Conservation (phyloP, 2,329 filamentous ascomycete species). For the Paecilomyces variotii region DNA sequence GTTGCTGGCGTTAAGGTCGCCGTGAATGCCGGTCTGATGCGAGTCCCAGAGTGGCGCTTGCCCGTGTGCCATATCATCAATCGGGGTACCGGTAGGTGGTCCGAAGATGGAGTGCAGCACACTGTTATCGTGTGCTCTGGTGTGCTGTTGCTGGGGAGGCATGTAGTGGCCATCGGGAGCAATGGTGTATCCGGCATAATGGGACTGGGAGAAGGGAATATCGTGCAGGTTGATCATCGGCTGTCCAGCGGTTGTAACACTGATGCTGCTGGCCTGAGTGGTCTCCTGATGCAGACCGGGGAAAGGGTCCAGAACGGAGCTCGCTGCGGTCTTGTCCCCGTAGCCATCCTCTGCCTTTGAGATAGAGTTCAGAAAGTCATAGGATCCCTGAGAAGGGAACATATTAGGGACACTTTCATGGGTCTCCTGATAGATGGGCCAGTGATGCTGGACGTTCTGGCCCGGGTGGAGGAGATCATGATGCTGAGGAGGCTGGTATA, state of each 20-base stretch:
- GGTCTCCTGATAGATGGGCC: conserved; percentile 27
- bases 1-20: conserved; percentile 17
- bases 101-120: conserved; percentile 26
- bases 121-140: conserved; percentile 23
- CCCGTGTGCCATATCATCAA: conserved; percentile 27
- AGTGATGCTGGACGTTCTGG: conserved; percentile 23
- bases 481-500: conserved; percentile 24
- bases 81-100: conserved; percentile 17
- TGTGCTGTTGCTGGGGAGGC: conserved; percentile 20
- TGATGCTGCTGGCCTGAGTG: conserved; percentile 22
- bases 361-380: conserved; percentile 28
- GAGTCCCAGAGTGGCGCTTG: conserved; percentile 22
- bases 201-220: conserved; percentile 23
- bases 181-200: conserved; percentile 22
- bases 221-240: conserved; percentile 30
- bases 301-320: conserved; percentile 28
- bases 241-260: conserved; percentile 18
- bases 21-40: conserved; percentile 21
- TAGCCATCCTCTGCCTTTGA: conserved; percentile 26
- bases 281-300: conserved; percentile 22
- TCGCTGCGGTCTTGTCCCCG: conserved; percentile 26
- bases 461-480: conserved; percentile 24
- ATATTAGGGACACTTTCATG: conserved; percentile 28
- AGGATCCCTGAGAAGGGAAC: conserved; percentile 22
- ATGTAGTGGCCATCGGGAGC: conserved; percentile 27